Evolutionary conservation across 805 yeast species (phyloP).

Genomic region (Myxozyma mucilagina): DNA sequence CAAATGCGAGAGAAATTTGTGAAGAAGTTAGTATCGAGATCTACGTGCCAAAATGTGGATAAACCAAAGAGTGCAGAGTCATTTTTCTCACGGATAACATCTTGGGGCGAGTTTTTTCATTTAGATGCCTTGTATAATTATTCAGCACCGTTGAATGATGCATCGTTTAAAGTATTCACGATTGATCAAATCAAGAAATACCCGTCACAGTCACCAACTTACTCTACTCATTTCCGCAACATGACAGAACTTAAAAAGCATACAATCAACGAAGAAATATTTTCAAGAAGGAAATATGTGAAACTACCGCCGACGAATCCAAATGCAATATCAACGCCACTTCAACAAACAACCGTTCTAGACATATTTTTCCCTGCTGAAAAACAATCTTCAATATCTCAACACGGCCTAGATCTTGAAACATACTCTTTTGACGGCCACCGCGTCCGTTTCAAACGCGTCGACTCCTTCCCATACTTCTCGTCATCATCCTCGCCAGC

Average conservation of each 20-base stretch:
- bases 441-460: constrained; percentile 20
- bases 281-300: constrained; percentile 14
- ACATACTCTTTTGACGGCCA: constrained; percentile 30
- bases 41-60: constrained; percentile 12
- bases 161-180: constrained; percentile 7
- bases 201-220: constrained; percentile 18
- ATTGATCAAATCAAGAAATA: background rate
- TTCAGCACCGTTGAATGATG: constrained; percentile 16
- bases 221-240: constrained; percentile 9
- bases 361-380: constrained; percentile 28
- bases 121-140: constrained; percentile 33
- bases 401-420: constrained; percentile 19
- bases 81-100: constrained; percentile 40
- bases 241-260: background rate
- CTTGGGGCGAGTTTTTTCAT: constrained; percentile 40
- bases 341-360: constrained; percentile 10
- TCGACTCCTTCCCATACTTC: background rate
- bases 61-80: constrained; percentile 16
- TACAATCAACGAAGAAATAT: background rate
- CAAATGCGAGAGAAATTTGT: background rate
- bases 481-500: background rate
- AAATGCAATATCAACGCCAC: constrained; percentile 20
- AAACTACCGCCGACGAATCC: constrained; percentile 30
- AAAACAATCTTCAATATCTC: constrained; percentile 6
- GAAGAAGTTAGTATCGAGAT: background rate